phyloP scores from a whole-genome alignment of 192 early-diverging fungal genomes.

The Coemansia sp. region DNA sequence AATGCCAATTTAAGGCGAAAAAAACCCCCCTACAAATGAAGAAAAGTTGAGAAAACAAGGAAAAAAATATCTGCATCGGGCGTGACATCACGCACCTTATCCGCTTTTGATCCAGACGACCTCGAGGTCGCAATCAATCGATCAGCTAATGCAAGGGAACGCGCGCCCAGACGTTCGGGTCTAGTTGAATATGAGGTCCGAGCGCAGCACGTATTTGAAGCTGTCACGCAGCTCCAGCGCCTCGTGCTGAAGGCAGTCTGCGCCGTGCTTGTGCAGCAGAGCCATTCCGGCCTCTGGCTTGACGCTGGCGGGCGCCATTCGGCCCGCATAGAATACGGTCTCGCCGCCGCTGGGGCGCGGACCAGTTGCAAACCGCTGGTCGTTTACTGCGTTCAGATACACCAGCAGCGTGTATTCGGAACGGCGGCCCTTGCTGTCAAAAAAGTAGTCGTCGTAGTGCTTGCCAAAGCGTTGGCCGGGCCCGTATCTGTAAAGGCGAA shows the following conservation, averaged over 20 bases:
- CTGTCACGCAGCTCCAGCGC: constrained; percentile 52
- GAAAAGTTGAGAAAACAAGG: neutral
- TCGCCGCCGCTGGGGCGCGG: constrained; percentile 36
- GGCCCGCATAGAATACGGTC: constrained; percentile 51
- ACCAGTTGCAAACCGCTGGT: constrained; percentile 15
- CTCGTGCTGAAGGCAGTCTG: constrained; percentile 60
- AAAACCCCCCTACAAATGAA: too few species aligned
- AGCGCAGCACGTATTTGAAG: constrained; percentile 58
- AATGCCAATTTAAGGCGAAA: too few species aligned
- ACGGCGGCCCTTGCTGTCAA: constrained; percentile 45
- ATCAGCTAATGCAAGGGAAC: neutral
- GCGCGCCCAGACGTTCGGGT: neutral
- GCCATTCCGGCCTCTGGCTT: constrained; percentile 55
- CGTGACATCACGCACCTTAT: neutral
- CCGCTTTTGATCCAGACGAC: neutral
- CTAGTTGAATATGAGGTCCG: constrained; percentile 55
- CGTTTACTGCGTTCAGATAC: constrained; percentile 53
- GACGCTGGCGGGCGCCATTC: constrained; percentile 52
- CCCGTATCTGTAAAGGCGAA: constrained; percentile 61
- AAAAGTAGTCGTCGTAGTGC: constrained; percentile 60
- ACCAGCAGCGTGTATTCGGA: constrained; percentile 59
- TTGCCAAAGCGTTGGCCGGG: constrained; percentile 57
- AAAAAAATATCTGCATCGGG: neutral
- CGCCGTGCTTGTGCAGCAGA: constrained; percentile 60
- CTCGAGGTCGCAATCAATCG: neutral